Base-by-base conservation (phyloP, 2,329 filamentous ascomycete species). In the Knufia petricola region DNA sequence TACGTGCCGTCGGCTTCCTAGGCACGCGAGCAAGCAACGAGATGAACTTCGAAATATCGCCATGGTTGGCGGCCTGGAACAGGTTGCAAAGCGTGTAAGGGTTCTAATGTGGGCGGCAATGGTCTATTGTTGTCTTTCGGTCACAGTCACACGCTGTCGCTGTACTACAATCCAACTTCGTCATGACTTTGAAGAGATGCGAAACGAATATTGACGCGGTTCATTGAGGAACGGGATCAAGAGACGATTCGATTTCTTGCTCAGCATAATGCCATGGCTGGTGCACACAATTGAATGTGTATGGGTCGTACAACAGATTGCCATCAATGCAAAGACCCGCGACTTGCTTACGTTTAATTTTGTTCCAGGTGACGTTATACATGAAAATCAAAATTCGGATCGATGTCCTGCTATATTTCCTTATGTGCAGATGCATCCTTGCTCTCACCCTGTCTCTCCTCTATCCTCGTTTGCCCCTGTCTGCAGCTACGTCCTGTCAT, bases 111-210 rank as follows among this genome's bases (percentile, higher is more conserved):
- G n/a, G 41, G 41, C 19, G 41, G 41, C 28, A 20, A 32, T 21
- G 41, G 28, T 44, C 26, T 32, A 19, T 31, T 44, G 3, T 32
- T 31, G 23, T 8, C 23, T 31, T 31, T 19, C n/a, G 41, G n/a
- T 26, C n/a, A 32, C 41, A 19, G 13, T 20, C 23, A 15, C 20
- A 12, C 7, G 28, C 28, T 44, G 41, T 32, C 41, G 3, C 28
- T 44, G 41, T 44, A 44, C 41, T 21, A 47, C 31, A 24, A 39
- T 19, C 36, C 23, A 20, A 23, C 21, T 48, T 26, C 20, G 20
- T n/a, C 45, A 40, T 48, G 32, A 20, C 32, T n/a, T 26, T 26
- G 24, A 36, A n/a, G 32, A 36, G 32, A 36, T 36, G 32, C 13
- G 32, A 36, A 36, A 8, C 32, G 32, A 36, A 36, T 17, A 36